Percentiles rank a stretch among this genome's conserved stretches.
Evolutionary conservation across 768 basidiomycete genomes (phyloP).

Genomic region (Mycena epipterygia): DNA sequence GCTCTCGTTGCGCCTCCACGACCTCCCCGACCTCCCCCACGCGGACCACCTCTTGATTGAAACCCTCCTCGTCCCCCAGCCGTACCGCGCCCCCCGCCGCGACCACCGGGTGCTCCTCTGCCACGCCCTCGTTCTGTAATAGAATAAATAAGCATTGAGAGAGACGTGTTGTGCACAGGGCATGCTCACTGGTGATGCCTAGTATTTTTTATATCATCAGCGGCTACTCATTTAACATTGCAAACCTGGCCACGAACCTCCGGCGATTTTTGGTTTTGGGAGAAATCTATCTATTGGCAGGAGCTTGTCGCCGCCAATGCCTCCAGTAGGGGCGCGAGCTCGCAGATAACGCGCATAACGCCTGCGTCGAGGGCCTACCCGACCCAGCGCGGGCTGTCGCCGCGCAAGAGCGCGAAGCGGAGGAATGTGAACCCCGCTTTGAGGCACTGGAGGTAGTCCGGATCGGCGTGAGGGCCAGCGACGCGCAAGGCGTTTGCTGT

Average conservation of each 20-base stretch:
- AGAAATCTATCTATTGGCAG: conserved; percentile 96
- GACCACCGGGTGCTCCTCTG: conserved; percentile 50
- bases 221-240: background rate
- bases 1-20: conserved; percentile 24
- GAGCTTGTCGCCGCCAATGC: conserved; percentile 95
- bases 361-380: conserved; percentile 26
- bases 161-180: conserved; percentile 6
- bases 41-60: conserved; percentile 41
- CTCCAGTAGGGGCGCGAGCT: conserved; percentile 12
- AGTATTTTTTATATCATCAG: conserved; percentile 4
- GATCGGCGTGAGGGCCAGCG: background rate
- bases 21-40: conserved; percentile 41
- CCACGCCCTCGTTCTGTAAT: conserved; percentile 58
- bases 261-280: conserved; percentile 91
- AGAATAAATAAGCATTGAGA: conserved; percentile 3
- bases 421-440: conserved; percentile 23
- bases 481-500: background rate
- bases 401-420: conserved; percentile 17
- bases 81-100: conserved; percentile 49
- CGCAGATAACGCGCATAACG: conserved; percentile 10
- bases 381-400: conserved; percentile 22
- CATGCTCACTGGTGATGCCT: conserved; percentile 66
- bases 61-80: conserved; percentile 35
- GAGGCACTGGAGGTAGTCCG: conserved; percentile 6
- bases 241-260: conserved; percentile 58